These are phyloP conservation scores for Gnomoniopsis smithogilvyi DNA, from an alignment of 2,329 filamentous ascomycete species.

Conservation along the genomic window DNA sequence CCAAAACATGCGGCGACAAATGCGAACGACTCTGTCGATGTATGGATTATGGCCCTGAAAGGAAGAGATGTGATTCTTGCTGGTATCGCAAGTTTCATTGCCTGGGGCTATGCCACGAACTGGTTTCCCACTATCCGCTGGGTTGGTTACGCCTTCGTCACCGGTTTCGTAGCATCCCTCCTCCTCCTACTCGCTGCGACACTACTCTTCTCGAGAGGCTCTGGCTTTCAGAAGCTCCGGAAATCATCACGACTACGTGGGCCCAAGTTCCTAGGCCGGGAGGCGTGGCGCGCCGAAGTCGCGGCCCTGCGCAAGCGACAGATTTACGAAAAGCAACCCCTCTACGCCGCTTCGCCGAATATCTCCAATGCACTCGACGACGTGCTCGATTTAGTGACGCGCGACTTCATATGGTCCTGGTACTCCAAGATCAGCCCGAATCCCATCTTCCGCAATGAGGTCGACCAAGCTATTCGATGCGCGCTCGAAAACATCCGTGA, in stretches of 20 bases:
- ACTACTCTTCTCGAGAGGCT: slow-evolving; percentile 57
- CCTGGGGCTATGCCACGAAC: slow-evolving; percentile 82
- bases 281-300: slow-evolving; percentile 68
- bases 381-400: slow-evolving; percentile 70
- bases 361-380: slow-evolving; percentile 79
- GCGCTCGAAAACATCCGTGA: slow-evolving; percentile 71
- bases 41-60: slow-evolving; percentile 63
- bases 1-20: slow-evolving; percentile 15
- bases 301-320: slow-evolving; percentile 62
- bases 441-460: slow-evolving; percentile 77
- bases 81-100: slow-evolving; percentile 69
- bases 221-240: slow-evolving; percentile 36
- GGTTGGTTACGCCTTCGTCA: slow-evolving; percentile 77
- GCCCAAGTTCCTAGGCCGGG: slow-evolving; percentile 58
- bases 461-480: slow-evolving; percentile 74
- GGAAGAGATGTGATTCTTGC: slow-evolving; percentile 69
- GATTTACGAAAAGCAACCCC: slow-evolving; percentile 62
- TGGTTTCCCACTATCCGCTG: slow-evolving; percentile 82
- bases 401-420: slow-evolving; percentile 87
- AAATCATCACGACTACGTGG: slow-evolving; percentile 40
- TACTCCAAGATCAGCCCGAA: slow-evolving; percentile 82
- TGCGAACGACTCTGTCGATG: slow-evolving; percentile 11
- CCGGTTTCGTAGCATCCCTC: slow-evolving; percentile 59
- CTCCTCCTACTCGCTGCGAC: slow-evolving; percentile 56
- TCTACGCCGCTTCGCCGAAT: slow-evolving; percentile 73